Base-by-base conservation (phyloP, 2,329 filamentous ascomycete species). In the Didymella arachidicola region DNA sequence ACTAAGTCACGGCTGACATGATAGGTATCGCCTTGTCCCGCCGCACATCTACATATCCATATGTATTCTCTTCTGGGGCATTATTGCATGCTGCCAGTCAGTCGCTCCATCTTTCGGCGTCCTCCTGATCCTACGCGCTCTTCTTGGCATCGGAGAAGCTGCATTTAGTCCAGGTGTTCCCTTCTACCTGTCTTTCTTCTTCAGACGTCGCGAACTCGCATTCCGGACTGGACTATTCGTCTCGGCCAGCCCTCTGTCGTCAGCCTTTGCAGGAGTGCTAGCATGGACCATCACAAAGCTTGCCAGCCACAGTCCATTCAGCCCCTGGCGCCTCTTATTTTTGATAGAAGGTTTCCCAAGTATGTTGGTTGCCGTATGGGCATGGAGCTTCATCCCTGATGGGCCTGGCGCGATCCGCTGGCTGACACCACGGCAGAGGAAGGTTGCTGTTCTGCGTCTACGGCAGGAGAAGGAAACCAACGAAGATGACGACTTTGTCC, bases 191-290 rank as follows among this genome's bases (percentile, higher is more conserved):
- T 87, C 85, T 0, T 84, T 87, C 67, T 89, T 89, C 77, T 89
- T 85, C 71, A 81, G 80, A 14, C 78, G 85, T 7, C 79, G 86
- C 45, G 94, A 98, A 75, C 80, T 97, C 32, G 94, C 93, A 0
- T 89, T 95, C 60, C 83, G 93, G 36, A 95, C 91, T 0, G 93
- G 92, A 22, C 83, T 96, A 1, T 96, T 97, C 77, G 88, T 97
- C 53, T 93, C 91, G 0, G 93, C 86, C 0, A 85, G 85, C 7
- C 85, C 86, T 0, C 72, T 88, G 32, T 86, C 86, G 32, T 84
- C 84, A 8, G 85, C 83, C 2, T 88, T 95, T 64, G 93, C 93
- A 0, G 91, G 91, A 38, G 89, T 85, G 8, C 81, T 97, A 4
- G 92, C 93, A 7, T 92, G 89, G 88, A 71, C 87, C 22, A 94